A percentile compares a stretch with the other conserved stretches of the same genome.
phyloP scores from a whole-genome alignment of 192 early-diverging fungal genomes.

The Coemansia sp. region DNA sequence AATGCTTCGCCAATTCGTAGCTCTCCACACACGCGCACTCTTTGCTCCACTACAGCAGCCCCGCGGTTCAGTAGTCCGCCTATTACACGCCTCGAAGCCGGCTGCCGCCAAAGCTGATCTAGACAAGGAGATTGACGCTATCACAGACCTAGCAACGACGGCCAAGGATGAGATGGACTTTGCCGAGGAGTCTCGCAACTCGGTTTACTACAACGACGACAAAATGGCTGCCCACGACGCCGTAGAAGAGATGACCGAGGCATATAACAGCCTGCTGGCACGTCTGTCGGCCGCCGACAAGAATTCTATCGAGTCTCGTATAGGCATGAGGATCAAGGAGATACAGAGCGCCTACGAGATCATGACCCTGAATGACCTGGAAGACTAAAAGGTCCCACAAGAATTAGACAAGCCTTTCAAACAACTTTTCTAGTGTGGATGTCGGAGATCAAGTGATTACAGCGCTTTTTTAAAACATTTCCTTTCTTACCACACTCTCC shows the following conservation, averaged over 20 bases:
- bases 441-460: background rate
- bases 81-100: background rate
- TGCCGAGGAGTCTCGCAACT: constrained; percentile 53
- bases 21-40: constrained; percentile 24
- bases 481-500: background rate
- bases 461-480: background rate
- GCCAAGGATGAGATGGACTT: constrained; percentile 56
- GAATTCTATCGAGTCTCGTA: constrained; percentile 23
- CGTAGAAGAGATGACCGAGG: constrained; percentile 40
- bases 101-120: constrained; percentile 15
- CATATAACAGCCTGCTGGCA: constrained; percentile 29
- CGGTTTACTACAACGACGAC: constrained; percentile 54
- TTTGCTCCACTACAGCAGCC: background rate
- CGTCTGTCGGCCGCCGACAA: constrained; percentile 28
- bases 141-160: constrained; percentile 45
- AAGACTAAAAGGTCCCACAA: constrained; percentile 20
- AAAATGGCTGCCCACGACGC: constrained; percentile 46
- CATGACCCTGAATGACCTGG: constrained; percentile 46
- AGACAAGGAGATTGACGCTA: constrained; percentile 47
- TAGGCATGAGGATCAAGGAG: constrained; percentile 54
- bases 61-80: background rate
- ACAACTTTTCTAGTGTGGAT: background rate
- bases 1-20: constrained; percentile 21
- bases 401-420: background rate
- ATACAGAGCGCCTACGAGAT: constrained; percentile 52